Evolutionary conservation across 345 rosid species (phyloP).

Genomic region (Hypericum perforatum): DNA sequence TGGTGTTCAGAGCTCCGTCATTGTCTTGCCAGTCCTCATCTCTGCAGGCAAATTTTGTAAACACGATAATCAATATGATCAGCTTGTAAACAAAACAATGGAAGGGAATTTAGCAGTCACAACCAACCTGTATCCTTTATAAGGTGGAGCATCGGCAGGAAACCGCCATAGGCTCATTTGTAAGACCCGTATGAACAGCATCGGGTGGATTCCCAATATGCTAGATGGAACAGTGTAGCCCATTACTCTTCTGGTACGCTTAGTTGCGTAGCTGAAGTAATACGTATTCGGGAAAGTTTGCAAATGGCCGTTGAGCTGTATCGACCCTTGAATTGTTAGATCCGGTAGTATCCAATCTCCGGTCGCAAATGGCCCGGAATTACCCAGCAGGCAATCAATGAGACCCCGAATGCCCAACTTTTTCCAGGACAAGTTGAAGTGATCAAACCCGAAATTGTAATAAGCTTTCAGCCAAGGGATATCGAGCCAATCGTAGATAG

Average conservation of each 20-base stretch:
- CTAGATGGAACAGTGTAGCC: conserved; percentile 76
- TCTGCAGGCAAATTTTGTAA: conserved; percentile 27
- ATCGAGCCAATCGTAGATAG: conserved; percentile 89
- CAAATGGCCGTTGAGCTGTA: conserved; percentile 41
- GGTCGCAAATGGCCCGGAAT: conserved; percentile 67
- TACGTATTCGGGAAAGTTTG: conserved; percentile 67
- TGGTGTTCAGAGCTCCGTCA: conserved; percentile 89
- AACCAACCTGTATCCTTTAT: conserved; percentile 76
- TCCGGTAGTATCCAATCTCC: conserved; percentile 96
- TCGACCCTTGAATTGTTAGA: conserved; percentile 82
- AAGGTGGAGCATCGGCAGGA: conserved; percentile 64
- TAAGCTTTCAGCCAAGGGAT: conserved; percentile 72
- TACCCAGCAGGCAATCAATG: conserved; percentile 55
- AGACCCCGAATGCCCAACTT: conserved; percentile 64
- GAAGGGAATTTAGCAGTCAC: not conserved
- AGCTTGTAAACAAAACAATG: not conserved
- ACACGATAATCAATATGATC: not conserved
- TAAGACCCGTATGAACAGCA: conserved; percentile 69
- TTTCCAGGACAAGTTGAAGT: conserved; percentile 73
- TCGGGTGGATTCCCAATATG: conserved; percentile 65
- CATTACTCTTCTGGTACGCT: conserved; percentile 49
- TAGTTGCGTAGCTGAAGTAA: conserved; percentile 93
- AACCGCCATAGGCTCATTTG: conserved; percentile 83
- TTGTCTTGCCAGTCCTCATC: conserved; percentile 97
- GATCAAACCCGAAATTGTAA: conserved; percentile 93